These are phyloP conservation scores for Didymella glomerata DNA, from an alignment of 2,329 filamentous ascomycete genomes.

Conservation along the genomic window DNA sequence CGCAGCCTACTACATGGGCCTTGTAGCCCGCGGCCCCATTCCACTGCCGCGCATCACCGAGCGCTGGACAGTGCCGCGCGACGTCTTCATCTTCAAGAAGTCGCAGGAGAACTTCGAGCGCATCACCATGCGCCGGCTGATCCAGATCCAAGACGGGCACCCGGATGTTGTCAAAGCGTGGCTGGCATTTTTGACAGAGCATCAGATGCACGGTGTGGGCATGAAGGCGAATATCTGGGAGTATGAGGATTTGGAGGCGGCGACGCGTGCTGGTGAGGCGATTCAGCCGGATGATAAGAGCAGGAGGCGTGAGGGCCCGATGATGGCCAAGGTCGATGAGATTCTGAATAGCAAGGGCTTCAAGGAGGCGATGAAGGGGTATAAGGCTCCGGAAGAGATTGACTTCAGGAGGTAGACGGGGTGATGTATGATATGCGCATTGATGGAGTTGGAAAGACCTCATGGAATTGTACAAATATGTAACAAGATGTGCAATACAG, in stretches of 20 bases:
- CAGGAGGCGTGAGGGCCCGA: conserved; percentile 43
- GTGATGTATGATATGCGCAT: conserved; percentile 13
- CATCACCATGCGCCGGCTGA: conserved; percentile 82
- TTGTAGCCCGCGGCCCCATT: conserved; percentile 85
- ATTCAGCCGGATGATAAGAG: conserved; percentile 37
- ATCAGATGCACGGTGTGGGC: conserved; percentile 93
- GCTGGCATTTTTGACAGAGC: conserved; percentile 90
- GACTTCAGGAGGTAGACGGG: conserved; percentile 35
- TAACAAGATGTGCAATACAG: conserved; percentile 10
- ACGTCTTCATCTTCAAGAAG: conserved; percentile 96
- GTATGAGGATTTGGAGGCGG: conserved; percentile 70
- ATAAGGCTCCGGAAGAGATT: conserved; percentile 27
- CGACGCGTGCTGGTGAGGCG: conserved; percentile 41
- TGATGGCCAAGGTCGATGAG: conserved; percentile 49
- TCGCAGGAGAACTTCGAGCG: conserved; percentile 97
- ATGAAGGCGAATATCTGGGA: conserved; percentile 99
- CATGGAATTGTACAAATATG: conserved; percentile 18
- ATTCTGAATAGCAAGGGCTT: conserved; percentile 42
- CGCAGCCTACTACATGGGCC: conserved; percentile 90
- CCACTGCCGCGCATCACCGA: conserved; percentile 87
- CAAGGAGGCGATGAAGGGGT: conserved; percentile 45
- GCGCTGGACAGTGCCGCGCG: conserved; percentile 90
- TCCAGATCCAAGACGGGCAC: conserved; percentile 92
- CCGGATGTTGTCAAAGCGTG: conserved; percentile 88
- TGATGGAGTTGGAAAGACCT: background rate